phyloP scores from a whole-genome alignment of 352 stramenopile genomes.

The Phytophthora sp. region DNA sequence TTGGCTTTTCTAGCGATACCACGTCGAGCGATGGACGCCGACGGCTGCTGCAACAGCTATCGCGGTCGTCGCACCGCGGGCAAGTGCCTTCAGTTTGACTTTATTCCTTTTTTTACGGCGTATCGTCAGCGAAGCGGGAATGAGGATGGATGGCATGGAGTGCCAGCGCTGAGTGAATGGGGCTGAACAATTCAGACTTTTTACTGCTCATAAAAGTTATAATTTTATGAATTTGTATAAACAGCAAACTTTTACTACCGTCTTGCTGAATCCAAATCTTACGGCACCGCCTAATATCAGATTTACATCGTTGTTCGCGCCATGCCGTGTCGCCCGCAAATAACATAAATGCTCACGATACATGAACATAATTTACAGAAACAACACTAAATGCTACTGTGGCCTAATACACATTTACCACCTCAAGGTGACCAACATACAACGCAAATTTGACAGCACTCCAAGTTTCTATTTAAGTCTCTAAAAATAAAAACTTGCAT shows the following conservation, averaged over 20 bases:
- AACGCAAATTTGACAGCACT: no score
- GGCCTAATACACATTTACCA: no score
- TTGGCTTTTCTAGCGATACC: background rate
- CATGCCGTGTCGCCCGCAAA: no score
- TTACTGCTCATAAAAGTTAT: background rate
- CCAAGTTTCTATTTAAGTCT: no score
- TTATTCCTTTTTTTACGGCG: background rate
- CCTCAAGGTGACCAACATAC: no score
- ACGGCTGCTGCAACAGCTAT: background rate
- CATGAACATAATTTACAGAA: no score
- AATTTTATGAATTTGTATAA: slow-evolving; percentile 1
- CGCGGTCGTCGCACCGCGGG: background rate
- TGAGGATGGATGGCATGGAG: background rate
- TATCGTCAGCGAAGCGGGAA: background rate
- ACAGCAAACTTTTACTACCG: background rate
- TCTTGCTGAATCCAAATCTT: no score
- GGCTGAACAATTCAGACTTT: background rate
- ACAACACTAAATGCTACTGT: no score
- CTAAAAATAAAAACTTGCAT: no score
- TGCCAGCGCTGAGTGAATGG: background rate
- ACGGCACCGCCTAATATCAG: no score
- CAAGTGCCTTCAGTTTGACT: background rate
- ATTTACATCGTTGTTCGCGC: no score
- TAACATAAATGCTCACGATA: no score
- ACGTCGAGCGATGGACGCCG: background rate